Evolutionary conservation across 208 protist genomes (phyloP), one percentile per base, ranked within the genome.

Genomic region (Jaenimonas drosophilae): DNA sequence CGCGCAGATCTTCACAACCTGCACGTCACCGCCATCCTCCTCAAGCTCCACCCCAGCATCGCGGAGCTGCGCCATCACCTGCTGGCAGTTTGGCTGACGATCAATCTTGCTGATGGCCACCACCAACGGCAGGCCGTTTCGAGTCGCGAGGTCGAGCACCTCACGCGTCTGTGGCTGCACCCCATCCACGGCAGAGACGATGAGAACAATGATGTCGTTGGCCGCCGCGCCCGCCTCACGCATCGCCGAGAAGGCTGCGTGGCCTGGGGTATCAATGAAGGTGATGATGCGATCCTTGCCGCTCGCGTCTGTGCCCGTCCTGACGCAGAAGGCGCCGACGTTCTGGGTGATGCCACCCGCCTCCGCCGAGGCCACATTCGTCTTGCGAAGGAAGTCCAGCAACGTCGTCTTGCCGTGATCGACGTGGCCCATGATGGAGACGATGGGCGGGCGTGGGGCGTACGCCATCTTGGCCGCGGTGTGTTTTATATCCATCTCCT

Each of bases 361-460:
- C 76, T 99, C 97, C 2, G 66, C 50, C 1, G 83, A 70, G 0
- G 88, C 96, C 4, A 99, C 83, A 41, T 91, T 91, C 1, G 94
- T 88, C 23, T 88, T 79, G 4, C 97, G 78, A 25, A 98, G 64
- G 36, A 74, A 76, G 50, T 99, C 97, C 11, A 99, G 76, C 26
- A 99, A 65, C 17, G 92, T 96, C 16, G 97, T 98, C 67, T 99
- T 99, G 37, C 97, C 97, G 52, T 99, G 97, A 58, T 99, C 96
- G 25, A 99, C 97, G 61, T 99, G 97, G n/a, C 97, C 97, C 93
- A 99, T 98, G 31, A 99, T 91, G 6, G 96, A 96, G 0, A 98
- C 96, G 21, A 99, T 72, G 1, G 97, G 96, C 23, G 94, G 77
- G 3, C 94, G 69, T 21, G 76, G 32, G 6, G 54, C 30, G 54